Evolutionary conservation across 2,329 filamentous ascomycete genomes (phyloP).

Genomic region (Calonectria multiphialidica): DNA sequence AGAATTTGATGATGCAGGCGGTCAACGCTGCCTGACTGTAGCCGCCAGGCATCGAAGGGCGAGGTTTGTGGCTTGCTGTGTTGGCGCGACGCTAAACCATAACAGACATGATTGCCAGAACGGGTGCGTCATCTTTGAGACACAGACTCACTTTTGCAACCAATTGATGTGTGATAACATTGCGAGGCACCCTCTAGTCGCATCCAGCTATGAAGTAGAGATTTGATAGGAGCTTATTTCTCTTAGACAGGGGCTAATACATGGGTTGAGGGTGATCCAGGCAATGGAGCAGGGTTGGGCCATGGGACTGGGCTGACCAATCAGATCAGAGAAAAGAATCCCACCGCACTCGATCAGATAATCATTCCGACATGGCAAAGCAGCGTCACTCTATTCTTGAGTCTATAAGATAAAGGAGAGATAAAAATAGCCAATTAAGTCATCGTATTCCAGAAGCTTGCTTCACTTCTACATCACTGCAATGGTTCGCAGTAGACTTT

Average conservation of each 20-base stretch:
- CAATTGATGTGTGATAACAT: background rate
- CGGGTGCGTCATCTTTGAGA: background rate
- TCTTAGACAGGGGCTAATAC: background rate
- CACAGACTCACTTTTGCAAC: background rate
- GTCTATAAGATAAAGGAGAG: too few relatives aligned
- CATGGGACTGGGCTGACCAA: background rate
- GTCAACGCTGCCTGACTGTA: background rate
- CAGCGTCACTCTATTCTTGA: too few relatives aligned
- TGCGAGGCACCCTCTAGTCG: background rate
- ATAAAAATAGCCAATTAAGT: too few relatives aligned
- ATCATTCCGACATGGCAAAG: too few relatives aligned
- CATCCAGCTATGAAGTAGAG: background rate
- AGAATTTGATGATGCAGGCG: conserved; percentile 2
- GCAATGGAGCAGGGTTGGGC: background rate
- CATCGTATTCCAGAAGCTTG: too few relatives aligned
- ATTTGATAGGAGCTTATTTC: background rate
- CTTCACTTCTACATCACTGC: too few relatives aligned
- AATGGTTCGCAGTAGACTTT: too few relatives aligned
- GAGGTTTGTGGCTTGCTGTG: conserved; percentile 5
- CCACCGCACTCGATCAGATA: too few relatives aligned
- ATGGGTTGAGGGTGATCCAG: background rate
- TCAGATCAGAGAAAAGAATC: background rate
- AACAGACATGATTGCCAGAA: background rate
- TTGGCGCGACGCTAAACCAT: background rate
- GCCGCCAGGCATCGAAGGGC: background rate